Base-by-base conservation (phyloP, 2,329 filamentous ascomycete genomes). In the Fusarium hostae region DNA sequence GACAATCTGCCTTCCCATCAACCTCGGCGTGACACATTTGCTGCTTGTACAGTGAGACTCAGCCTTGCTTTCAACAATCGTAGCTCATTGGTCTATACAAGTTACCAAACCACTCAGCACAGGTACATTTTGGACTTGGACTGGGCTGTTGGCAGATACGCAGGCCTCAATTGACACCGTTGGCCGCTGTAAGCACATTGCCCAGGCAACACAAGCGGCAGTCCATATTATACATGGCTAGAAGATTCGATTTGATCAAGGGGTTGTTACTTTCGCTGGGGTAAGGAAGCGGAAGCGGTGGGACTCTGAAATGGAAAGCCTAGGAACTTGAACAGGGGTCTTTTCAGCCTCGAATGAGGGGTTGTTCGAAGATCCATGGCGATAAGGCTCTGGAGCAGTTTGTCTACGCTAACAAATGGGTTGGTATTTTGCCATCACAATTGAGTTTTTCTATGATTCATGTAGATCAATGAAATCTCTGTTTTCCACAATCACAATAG, bases 231-330 rank as follows among this genome's bases (percentile, higher is more conserved):
- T 54, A 43, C 56, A 63, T 62, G 65, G 66, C 74, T 76, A 76
- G 74, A 76, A 76, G 74, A 52, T 76, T 76, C 73, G 73, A 67
- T 51, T 26, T 34, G 18, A 73, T 60, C 51, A 51, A 70, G 66
- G 69, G 69, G 65, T 57, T 16, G 32, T 40, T 24, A n/a, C 22
- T 55, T 45, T 66, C 41, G 45, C 63, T 48, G 50, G 68, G 57
- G 58, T 50, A 51, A 45, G 69, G n/a, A 51, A 39, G 47, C 11
- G 48, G 47, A 69, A 72, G 69, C 69, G 69, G 69, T 72, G 60
- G 68, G 65, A 64, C 70, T 59, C 47, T 71, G 60, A 32, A 37
- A 44, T 59, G 57, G 68, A 71, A 63, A 65, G 66, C 63, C 70
- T 73, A 73, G 70, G 68, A 73, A 64, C 45, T 13, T 39, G 50